Base-by-base conservation (phyloP, 2,329 filamentous ascomycete species). In the Calonectria pteridis region DNA sequence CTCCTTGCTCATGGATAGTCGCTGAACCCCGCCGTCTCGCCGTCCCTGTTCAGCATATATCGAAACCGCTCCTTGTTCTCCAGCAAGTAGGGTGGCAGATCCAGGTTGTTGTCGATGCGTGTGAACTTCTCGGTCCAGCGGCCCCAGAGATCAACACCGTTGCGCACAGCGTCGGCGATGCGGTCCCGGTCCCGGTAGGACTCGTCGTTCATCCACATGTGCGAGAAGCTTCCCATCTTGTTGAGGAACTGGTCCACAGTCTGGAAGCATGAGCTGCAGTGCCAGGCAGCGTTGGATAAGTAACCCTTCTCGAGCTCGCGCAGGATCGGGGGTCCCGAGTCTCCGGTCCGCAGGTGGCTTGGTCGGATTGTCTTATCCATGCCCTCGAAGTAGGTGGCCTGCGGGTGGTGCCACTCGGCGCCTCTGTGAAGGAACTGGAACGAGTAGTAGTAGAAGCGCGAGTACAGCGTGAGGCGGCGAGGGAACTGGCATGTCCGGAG, bases 241-340 rank as follows among this genome's bases (percentile, higher is more conserved):
- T 86, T 87, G 58, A 89, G 82, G 76, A 92, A 84, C 79, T 91
- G 88, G 5, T 84, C 85, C 20, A 93, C 82, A 0, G 89, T 92
- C 23, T 85, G 83, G 79, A 92, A 92, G 83, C 91, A 93, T 69
- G 86, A 89, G 65, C 89, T 91, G 84, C 91, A 93, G 81, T 93
- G 91, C 91, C 91, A 93, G 0, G 84, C 88, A 0, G 89, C 88
- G 76, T 90, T 87, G 77, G 81, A 81, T 40, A 91, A 74, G 7
- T 85, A 84, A 10, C 83, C 86, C 75, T 85, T 86, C 73, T 90
- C 86, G 51, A 83, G 82, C 43, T 82, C 82, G 37, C 86, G 83
- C 1, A 85, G 74, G 1, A 85, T 79, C 51, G 83, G 83, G 6
- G 85, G 59, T 4, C 85, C 85, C 55, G 85, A 84, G 67, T 88